These are phyloP conservation scores for Eutrema salsugineum DNA, from an alignment of 441 rosid species.

Conservation along the genomic window DNA sequence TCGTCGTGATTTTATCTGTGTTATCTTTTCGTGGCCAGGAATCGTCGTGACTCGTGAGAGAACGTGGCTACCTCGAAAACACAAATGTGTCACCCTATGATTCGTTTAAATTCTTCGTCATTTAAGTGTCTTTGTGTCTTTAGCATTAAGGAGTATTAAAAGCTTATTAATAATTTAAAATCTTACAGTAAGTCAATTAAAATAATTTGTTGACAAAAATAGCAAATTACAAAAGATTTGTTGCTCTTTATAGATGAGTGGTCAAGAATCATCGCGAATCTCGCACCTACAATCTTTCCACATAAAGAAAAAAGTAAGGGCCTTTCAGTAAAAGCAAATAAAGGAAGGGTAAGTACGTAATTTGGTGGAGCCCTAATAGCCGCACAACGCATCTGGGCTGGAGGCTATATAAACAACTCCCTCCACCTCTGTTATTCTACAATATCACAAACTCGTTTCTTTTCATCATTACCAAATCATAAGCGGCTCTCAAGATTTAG, in stretches of 20 bases:
- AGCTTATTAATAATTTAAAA: neutral
- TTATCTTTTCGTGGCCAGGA: constrained; percentile 21
- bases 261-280: constrained; percentile 22
- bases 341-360: constrained; percentile 5
- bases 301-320: neutral
- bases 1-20: neutral
- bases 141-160: neutral
- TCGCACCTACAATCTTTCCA: neutral
- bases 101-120: neutral
- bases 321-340: neutral
- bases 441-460: constrained; percentile 9
- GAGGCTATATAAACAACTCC: constrained; percentile 13
- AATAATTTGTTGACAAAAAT: neutral
- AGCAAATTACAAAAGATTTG: neutral
- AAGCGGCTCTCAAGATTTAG: neutral
- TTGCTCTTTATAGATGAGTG: constrained; percentile 4
- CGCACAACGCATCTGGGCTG: constrained; percentile 13
- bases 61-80: neutral
- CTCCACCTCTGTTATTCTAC: neutral
- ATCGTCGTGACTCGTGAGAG: neutral
- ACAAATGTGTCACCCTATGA: neutral
- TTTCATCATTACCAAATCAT: constrained; percentile 1
- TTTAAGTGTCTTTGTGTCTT: neutral
- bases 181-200: neutral
- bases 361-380: constrained; percentile 9